Conservation (phyloP, 305 asterid genomes). For the Plantago rigida region DNA sequence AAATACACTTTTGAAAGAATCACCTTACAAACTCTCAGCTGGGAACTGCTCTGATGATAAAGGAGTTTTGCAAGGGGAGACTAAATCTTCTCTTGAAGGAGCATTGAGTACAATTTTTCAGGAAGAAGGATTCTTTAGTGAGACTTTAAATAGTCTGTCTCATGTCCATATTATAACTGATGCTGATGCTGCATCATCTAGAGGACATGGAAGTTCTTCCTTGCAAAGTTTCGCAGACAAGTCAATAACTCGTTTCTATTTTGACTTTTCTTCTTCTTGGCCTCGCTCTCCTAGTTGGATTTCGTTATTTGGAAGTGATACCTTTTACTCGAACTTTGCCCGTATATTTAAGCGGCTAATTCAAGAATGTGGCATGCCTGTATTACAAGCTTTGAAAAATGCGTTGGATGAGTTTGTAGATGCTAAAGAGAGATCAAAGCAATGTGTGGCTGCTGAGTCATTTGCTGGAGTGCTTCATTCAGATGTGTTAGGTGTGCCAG, state of each 20-base stretch:
- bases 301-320: conserved; percentile 73
- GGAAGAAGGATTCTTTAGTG: conserved; percentile 84
- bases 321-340: conserved; percentile 81
- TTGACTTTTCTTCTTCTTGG: conserved; percentile 97
- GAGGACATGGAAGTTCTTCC: conserved; percentile 74
- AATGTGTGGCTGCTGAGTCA: conserved; percentile 99
- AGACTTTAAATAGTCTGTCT: conserved; percentile 79
- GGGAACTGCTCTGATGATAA: conserved; percentile 31
- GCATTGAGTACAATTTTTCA: conserved; percentile 69
- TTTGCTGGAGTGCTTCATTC: conserved; percentile 93
- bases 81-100: conserved; percentile 80
- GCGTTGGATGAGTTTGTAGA: conserved; percentile 68
- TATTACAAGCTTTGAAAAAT: conserved; percentile 57
- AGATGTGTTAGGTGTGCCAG: conserved; percentile 74
- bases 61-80: conserved; percentile 34
- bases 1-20: conserved; percentile 85
- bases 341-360: conserved; percentile 80
- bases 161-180: conserved; percentile 81
- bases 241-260: conserved; percentile 87
- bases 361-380: conserved; percentile 96
- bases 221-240: conserved; percentile 86
- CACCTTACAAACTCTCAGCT: conserved; percentile 69
- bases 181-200: conserved; percentile 59
- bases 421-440: conserved; percentile 90
- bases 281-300: conserved; percentile 99